phyloP scores from a whole-genome alignment of 495 filamentous ascomycete species.

The Penicillium argentinense region DNA sequence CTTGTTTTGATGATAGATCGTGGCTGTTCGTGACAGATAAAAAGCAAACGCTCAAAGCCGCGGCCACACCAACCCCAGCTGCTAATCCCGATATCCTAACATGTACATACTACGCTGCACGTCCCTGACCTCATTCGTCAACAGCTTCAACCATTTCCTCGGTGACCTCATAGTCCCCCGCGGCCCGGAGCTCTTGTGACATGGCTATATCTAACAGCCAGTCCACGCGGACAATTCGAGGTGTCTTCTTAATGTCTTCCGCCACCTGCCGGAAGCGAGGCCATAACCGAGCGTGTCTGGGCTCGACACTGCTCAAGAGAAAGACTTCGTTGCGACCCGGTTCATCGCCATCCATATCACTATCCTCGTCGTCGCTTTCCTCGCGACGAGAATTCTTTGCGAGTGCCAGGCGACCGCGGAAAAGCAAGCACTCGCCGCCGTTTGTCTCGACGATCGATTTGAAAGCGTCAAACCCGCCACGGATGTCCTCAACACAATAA shows the following conservation, averaged over 20 bases:
- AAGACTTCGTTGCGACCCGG: slow-evolving; percentile 70
- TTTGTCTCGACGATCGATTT: slow-evolving; percentile 83
- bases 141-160: slow-evolving; percentile 32
- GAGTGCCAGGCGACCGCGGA: slow-evolving; percentile 65
- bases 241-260: slow-evolving; percentile 63
- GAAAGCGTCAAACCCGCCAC: slow-evolving; percentile 79
- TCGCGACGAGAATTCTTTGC: slow-evolving; percentile 48
- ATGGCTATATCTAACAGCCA: slow-evolving; percentile 90
- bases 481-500: slow-evolving; percentile 75
- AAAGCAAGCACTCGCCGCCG: slow-evolving; percentile 79
- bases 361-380: slow-evolving; percentile 47
- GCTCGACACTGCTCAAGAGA: slow-evolving; percentile 63
- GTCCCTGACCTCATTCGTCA: slow-evolving; percentile 24
- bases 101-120: slow-evolving; percentile 16
- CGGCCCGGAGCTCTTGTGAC: slow-evolving; percentile 70
- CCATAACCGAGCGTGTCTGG: slow-evolving; percentile 76
- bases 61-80: slow-evolving; percentile 4
- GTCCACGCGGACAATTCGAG: slow-evolving; percentile 75
- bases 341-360: slow-evolving; percentile 52
- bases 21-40: slow-evolving; percentile 31
- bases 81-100: slow-evolving; percentile 10
- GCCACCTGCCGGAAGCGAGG: slow-evolving; percentile 76
- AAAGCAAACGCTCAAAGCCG: slow-evolving; percentile 20
- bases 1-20: slow-evolving; percentile 9
- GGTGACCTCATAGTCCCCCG: slow-evolving; percentile 58